Evolutionary conservation across 139 green algal species (phyloP).

Genomic region (Coelastrella sp.): DNA sequence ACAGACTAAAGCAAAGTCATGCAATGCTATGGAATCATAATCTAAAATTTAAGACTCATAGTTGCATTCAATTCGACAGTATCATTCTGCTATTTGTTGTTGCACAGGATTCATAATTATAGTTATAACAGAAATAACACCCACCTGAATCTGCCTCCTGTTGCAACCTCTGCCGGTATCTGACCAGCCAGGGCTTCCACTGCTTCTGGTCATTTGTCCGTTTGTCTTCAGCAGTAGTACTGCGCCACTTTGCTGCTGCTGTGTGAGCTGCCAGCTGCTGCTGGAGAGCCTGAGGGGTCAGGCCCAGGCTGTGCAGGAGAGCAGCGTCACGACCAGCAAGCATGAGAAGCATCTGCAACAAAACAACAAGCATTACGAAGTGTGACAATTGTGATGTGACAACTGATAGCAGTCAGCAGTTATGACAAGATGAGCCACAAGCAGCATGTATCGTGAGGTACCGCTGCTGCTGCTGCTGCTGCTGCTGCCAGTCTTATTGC

Average conservation of each 20-base stretch:
- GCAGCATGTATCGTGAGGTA: not conserved
- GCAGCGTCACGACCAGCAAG: conserved; percentile 55
- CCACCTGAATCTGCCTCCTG: conserved; percentile 37
- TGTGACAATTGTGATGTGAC: too few relatives aligned
- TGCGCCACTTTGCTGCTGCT: conserved; percentile 23
- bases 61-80: too few relatives aligned
- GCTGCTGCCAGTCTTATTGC: not conserved
- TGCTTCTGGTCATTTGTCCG: conserved; percentile 32
- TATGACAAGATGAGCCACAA: too few relatives aligned
- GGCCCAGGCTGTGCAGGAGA: conserved; percentile 61
- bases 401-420: too few relatives aligned
- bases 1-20: too few relatives aligned
- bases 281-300: conserved; percentile 53
- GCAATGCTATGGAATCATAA: too few relatives aligned
- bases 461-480: not conserved
- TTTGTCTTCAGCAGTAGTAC: conserved; percentile 46
- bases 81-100: too few relatives aligned
- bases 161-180: conserved; percentile 59
- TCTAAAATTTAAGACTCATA: too few relatives aligned
- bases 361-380: not conserved
- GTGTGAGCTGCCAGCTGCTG: conserved; percentile 44
- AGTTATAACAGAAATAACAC: not conserved
- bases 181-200: conserved; percentile 59
- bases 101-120: too few relatives aligned
- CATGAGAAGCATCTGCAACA: conserved; percentile 58